Evolutionary conservation across 495 filamentous ascomycete species (phyloP).

Genomic region (Neurospora tetraspora): DNA sequence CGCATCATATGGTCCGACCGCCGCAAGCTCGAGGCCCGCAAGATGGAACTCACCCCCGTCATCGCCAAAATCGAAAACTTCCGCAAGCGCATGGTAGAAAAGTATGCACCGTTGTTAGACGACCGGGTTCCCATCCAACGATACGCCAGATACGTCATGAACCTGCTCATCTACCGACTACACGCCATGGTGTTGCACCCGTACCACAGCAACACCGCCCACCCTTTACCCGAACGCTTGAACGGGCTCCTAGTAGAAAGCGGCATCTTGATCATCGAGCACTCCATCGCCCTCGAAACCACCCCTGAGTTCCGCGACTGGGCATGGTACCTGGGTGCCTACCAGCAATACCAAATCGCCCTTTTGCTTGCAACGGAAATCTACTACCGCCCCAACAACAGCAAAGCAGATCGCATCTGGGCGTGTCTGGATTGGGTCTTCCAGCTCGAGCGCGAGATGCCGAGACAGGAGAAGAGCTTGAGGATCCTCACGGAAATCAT

Average conservation of each 20-base stretch:
- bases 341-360: slow-evolving; percentile 46
- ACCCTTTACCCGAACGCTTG: slow-evolving; percentile 37
- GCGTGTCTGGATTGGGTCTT: slow-evolving; percentile 62
- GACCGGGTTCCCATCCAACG: slow-evolving; percentile 47
- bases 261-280: slow-evolving; percentile 46
- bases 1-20: slow-evolving; percentile 55
- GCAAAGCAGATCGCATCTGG: slow-evolving; percentile 55
- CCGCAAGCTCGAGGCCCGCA: slow-evolving; percentile 47
- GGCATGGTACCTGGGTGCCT: slow-evolving; percentile 47
- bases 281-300: slow-evolving; percentile 49
- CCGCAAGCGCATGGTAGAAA: slow-evolving; percentile 44
- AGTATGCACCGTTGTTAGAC: slow-evolving; percentile 50
- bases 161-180: slow-evolving; percentile 49
- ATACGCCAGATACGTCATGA: slow-evolving; percentile 49
- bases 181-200: slow-evolving; percentile 56
- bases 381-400: slow-evolving; percentile 45
- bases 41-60: slow-evolving; percentile 45
- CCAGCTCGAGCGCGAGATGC: slow-evolving; percentile 39
- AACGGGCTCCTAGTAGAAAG: slow-evolving; percentile 39
- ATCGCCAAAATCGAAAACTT: slow-evolving; percentile 55
- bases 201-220: slow-evolving; percentile 47
- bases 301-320: slow-evolving; percentile 40
- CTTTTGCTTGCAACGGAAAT: slow-evolving; percentile 44
- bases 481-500: slow-evolving; percentile 31
- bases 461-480: slow-evolving; percentile 30